Evolutionary conservation across 1,284 basidiomycete species (phyloP), one percentile per base, ranked within the genome.

Genomic region (Ganoderma meredithae): DNA sequence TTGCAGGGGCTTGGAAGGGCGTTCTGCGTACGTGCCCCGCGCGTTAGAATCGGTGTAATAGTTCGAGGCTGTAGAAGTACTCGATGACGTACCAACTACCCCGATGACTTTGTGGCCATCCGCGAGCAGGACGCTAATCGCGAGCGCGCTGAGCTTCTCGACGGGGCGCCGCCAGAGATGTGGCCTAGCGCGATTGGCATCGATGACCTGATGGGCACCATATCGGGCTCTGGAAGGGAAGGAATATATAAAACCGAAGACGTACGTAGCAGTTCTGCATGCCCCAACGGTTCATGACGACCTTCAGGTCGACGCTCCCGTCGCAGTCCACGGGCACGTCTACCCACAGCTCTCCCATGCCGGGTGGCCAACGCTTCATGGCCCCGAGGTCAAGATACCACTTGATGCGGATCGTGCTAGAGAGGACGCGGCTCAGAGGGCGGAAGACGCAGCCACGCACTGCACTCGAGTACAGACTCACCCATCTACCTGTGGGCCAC

Each of bases 241-340:
- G 10, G 10, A 13, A 13, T 6, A 15, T 49, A 17, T 5, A 5
- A 19, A 5, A 15, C 1, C 3, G 22, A 5, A 7, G 10, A 62
- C 71, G 43, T 39, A 72, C 71, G 44, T 63, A 68, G 68, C 67
- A 66, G 58, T 72, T 72, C 49, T 72, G 59, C 69, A 72, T 66
- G 3, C 71, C 71, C 67, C 69, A 71, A 4, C 43, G 10, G 0
- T 36, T 47, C 55, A 58, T 67, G 19, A 66, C 62, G 1, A 60
- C 63, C 1, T 49, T 17, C 17, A 72, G 60, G 40, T 72, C 66
- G 4, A 71, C 63, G 31, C 40, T 33, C 1, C 71, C 68, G 19
- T 67, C 60, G 3, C 40, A 8, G 22, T 67, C 62, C 10, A 64
- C 15, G 1, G 65, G 65, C 5, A 72, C 25, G 27, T 72, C 69